phyloP scores from a whole-genome alignment of 2,329 filamentous ascomycete genomes.

The Arthrinium puccinioides region DNA sequence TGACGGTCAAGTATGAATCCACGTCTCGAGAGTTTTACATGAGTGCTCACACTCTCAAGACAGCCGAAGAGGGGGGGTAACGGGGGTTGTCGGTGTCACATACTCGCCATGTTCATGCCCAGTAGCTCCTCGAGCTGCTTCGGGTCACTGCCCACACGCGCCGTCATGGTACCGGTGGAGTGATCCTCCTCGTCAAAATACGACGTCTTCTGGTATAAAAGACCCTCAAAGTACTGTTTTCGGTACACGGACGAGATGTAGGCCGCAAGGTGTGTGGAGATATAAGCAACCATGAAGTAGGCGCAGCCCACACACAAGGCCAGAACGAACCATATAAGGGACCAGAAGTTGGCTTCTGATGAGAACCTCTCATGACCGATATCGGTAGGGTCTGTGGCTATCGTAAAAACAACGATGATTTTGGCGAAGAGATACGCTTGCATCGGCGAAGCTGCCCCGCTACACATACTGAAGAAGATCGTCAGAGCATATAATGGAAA shows the following conservation, averaged over 20 bases:
- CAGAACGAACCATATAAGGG: constrained; percentile 57
- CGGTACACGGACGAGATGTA: constrained; percentile 47
- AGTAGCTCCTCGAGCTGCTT: constrained; percentile 56
- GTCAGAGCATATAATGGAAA: constrained; percentile 44
- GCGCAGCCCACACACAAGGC: constrained; percentile 43
- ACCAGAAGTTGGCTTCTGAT: constrained; percentile 50
- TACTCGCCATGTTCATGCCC: constrained; percentile 55
- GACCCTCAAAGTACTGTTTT: constrained; percentile 52
- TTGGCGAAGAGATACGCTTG: constrained; percentile 50
- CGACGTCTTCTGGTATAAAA: constrained; percentile 50
- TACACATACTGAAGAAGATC: constrained; percentile 37
- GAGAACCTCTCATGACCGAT: constrained; percentile 25
- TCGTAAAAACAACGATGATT: constrained; percentile 43
- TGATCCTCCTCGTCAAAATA: constrained; percentile 57
- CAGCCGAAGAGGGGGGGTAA: no score
- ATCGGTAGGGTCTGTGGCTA: constrained; percentile 14
- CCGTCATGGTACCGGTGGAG: constrained; percentile 52
- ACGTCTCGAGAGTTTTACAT: no score
- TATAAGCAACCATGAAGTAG: constrained; percentile 42
- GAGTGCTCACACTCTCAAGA: no score
- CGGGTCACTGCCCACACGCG: constrained; percentile 48
- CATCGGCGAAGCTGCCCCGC: constrained; percentile 37
- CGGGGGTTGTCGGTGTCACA: no score
- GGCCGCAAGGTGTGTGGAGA: constrained; percentile 38
- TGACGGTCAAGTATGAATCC: no score